A percentile compares a stretch with the other conserved stretches of the same genome.
These are phyloP conservation scores for Fusarium tuaranense DNA, from an alignment of 2,329 filamentous ascomycete genomes.

Conservation along the genomic window DNA sequence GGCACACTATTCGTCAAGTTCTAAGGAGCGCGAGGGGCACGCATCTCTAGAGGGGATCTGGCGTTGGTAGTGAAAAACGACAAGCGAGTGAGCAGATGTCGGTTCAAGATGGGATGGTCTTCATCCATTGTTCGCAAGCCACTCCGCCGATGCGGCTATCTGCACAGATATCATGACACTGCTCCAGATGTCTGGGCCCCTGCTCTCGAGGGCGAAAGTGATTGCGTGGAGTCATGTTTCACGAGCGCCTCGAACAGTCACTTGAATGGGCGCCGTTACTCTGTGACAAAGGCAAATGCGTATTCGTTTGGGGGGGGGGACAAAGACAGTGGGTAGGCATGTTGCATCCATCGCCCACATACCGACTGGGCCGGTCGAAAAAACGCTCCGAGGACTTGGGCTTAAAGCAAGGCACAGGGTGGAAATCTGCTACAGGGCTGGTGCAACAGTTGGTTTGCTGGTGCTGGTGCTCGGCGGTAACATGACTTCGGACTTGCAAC, in stretches of 20 bases:
- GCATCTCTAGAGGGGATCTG: slow-evolving; percentile 16
- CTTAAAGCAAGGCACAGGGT: slow-evolving; percentile 9
- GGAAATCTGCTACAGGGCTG: not conserved
- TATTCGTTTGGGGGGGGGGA: slow-evolving; percentile 10
- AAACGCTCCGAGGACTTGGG: slow-evolving; percentile 2
- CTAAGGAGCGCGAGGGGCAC: slow-evolving; percentile 14
- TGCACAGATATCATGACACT: slow-evolving; percentile 36
- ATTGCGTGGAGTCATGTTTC: slow-evolving; percentile 40
- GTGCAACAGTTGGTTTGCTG: not conserved
- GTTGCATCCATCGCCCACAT: slow-evolving; percentile 24
- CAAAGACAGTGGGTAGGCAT: slow-evolving; percentile 12
- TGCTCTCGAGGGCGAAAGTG: slow-evolving; percentile 14
- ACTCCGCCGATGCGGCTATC: slow-evolving; percentile 34
- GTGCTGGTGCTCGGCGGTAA: not conserved
- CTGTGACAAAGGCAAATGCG: slow-evolving; percentile 4
- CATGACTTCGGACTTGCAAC: slow-evolving; percentile 7
- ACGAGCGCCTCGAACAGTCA: slow-evolving; percentile 30
- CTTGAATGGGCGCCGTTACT: slow-evolving; percentile 16
- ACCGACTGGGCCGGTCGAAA: not conserved
- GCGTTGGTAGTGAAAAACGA: slow-evolving; percentile 13
- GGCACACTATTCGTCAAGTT: slow-evolving; percentile 13
- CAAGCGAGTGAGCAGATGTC: slow-evolving; percentile 31
- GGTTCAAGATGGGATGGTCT: slow-evolving; percentile 20
- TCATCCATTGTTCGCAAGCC: slow-evolving; percentile 17
- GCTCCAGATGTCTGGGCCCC: slow-evolving; percentile 8